Base-by-base conservation (phyloP, 768 basidiomycete genomes). In the Lentinula aciculospora region DNA sequence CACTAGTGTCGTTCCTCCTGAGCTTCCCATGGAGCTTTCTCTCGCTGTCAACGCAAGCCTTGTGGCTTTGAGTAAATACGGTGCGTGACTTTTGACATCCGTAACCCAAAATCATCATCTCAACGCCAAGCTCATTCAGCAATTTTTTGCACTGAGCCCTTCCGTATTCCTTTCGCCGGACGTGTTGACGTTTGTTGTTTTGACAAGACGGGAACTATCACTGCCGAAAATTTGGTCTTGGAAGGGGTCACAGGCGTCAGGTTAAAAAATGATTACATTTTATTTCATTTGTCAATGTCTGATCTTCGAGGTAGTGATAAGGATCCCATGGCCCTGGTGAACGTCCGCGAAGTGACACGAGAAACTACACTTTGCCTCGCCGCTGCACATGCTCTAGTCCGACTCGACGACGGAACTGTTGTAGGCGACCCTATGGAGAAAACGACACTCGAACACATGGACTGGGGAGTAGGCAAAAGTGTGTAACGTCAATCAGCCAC, bases 351-450 rank as follows among this genome's bases (percentile, higher is more conserved):
- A 57, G 82, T 88, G 4, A 75, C 81, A 1, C 78, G 82, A 49
- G 86, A 92, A 62, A 98, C 97, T 0, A 92, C 85, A 3, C 74
- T 89, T 0, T 91, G 92, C 61, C 84, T 99, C 23, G 96, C 96
- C 21, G 86, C 94, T 8, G 95, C 97, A 1, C 97, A 99, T 66
- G 96, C 97, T 0, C 76, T 99, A 10, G 97, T 98, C 37, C 81
- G 89, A 47, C 79, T 99, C 25, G 96, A 99, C 64, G 96, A 98
- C 64, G 96, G 93, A 8, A 88, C 87, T 1, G 75, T 95, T 36
- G 95, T 98, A 42, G 97, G 97, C 3, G 97, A 99, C 68, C 97
- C 97, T 0, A 99, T 99, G 97, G 97, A 99, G 72, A 94, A 95
- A 74, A 95, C 92, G 0, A 96, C 97, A 0, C 76, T 98, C 6